Percentiles rank a stretch among this genome's conserved stretches.
phyloP scores from a whole-genome alignment of 2,329 filamentous ascomycete species.

The Xylaria sp. region DNA sequence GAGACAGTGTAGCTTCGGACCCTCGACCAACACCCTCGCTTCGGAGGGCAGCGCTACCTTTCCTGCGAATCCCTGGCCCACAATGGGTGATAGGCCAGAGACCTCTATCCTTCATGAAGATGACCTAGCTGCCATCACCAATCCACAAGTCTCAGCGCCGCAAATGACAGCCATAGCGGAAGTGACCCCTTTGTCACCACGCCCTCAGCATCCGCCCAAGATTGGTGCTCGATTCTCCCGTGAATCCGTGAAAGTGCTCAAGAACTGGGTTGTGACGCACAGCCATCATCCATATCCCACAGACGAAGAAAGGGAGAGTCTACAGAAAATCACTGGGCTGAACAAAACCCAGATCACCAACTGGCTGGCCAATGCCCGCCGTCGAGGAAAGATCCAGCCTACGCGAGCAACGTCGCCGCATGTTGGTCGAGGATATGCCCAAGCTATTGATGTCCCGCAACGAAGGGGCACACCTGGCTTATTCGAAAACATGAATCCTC shows the following conservation, averaged over 20 bases:
- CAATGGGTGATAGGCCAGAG: conserved; percentile 57
- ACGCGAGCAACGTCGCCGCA: conserved; percentile 77
- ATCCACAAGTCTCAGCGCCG: conserved; percentile 36
- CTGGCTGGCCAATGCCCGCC: conserved; percentile 90
- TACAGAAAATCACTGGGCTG: conserved; percentile 82
- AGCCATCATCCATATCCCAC: conserved; percentile 87
- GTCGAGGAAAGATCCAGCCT: conserved; percentile 80
- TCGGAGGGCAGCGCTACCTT: conserved; percentile 53
- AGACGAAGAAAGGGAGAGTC: conserved; percentile 83
- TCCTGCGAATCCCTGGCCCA: conserved; percentile 59
- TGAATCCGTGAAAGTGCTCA: conserved; percentile 81
- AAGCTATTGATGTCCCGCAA: conserved; percentile 79
- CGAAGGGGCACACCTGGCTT: conserved; percentile 64
- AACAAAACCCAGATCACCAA: conserved; percentile 88
- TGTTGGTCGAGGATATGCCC: conserved; percentile 67
- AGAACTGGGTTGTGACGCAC: conserved; percentile 86
- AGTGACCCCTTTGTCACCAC: conserved; percentile 47
- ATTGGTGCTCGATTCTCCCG: conserved; percentile 81
- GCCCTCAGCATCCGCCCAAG: conserved; percentile 61
- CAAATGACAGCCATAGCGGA: conserved; percentile 34
- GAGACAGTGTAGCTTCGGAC: conserved; percentile 68
- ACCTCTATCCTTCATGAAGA: conserved; percentile 55
- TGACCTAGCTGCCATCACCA: conserved; percentile 43
- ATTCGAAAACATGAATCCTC: conserved; percentile 65
- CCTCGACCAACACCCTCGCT: conserved; percentile 50